phyloP scores from a whole-genome alignment of 768 basidiomycete species.

The Lyophyllum decastes region DNA sequence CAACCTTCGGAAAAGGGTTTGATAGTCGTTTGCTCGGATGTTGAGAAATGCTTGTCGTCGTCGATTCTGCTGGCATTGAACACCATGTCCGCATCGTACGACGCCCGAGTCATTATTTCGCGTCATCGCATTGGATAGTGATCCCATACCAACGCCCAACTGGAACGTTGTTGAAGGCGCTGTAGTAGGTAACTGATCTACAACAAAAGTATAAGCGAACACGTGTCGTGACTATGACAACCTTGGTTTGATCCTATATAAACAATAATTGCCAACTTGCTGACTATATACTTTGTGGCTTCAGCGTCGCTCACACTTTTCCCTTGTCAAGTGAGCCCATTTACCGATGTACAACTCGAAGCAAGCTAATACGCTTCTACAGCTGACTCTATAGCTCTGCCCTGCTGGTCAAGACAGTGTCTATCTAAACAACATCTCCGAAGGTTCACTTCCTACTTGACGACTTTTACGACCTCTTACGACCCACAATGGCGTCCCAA shows the following conservation, averaged over 20 bases:
- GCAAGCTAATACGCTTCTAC: background rate
- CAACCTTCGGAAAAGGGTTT: background rate
- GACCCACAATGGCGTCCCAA: conserved; percentile 36
- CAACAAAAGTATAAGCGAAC: background rate
- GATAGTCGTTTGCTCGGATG: background rate
- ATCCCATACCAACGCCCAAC: conserved; percentile 3
- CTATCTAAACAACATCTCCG: conserved; percentile 28
- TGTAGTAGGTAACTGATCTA: conserved; percentile 6
- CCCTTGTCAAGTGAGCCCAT: conserved; percentile 1
- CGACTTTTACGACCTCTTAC: conserved; percentile 22
- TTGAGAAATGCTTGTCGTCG: background rate
- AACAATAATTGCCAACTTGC: background rate
- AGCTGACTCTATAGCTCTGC: conserved; percentile 28
- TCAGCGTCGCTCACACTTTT: conserved; percentile 16
- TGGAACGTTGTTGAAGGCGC: background rate
- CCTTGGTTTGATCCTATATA: conserved; percentile 8
- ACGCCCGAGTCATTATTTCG: background rate
- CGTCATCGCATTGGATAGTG: background rate
- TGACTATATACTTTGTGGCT: conserved; percentile 11
- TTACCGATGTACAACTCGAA: background rate
- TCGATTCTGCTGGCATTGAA: background rate
- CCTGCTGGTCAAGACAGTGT: conserved; percentile 52
- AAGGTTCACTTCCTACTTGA: conserved; percentile 9
- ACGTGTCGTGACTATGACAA: conserved; percentile 17
- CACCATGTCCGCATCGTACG: background rate